Conservation (phyloP, 805 yeast species). For the Wickerhamomyces queroliae region DNA sequence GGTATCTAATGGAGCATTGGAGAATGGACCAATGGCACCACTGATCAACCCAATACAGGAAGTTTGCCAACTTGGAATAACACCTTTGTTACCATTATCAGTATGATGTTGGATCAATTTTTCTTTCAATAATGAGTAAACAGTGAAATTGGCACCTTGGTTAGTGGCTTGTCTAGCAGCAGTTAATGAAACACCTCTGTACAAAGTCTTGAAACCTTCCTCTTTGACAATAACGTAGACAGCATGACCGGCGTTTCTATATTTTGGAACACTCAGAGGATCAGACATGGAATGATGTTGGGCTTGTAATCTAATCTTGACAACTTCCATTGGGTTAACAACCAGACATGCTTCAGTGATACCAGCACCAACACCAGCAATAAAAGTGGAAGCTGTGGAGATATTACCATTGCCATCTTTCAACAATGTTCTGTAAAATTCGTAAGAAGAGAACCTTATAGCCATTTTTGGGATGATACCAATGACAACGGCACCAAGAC, state of each 20-base stretch:
- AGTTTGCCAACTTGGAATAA: conserved; percentile 91
- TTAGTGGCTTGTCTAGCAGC: conserved; percentile 98
- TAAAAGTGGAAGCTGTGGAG: conserved; percentile 68
- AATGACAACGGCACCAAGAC: conserved; percentile 93
- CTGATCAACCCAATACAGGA: conserved; percentile 85
- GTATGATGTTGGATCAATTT: conserved; percentile 57
- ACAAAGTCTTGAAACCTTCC: conserved; percentile 85
- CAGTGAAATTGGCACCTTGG: conserved; percentile 98
- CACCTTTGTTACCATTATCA: conserved; percentile 28
- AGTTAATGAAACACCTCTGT: conserved; percentile 92
- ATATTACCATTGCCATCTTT: conserved; percentile 60
- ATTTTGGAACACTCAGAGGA: conserved; percentile 72
- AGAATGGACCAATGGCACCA: conserved; percentile 97
- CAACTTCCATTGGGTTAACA: conserved; percentile 97
- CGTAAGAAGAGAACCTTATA: conserved; percentile 90
- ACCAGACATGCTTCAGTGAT: conserved; percentile 91
- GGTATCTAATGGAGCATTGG: conserved; percentile 96
- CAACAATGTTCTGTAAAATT: conserved; percentile 71
- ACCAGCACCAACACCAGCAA: conserved; percentile 98
- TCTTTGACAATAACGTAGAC: conserved; percentile 77
- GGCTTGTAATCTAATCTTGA: conserved; percentile 92
- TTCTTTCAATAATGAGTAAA: conserved; percentile 79
- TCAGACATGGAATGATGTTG: conserved; percentile 88
- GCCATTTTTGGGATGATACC: conserved; percentile 99
- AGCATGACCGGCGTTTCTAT: conserved; percentile 91